Conservation (phyloP, 2,329 filamentous ascomycete species). For the Rosellinia necatrix region DNA sequence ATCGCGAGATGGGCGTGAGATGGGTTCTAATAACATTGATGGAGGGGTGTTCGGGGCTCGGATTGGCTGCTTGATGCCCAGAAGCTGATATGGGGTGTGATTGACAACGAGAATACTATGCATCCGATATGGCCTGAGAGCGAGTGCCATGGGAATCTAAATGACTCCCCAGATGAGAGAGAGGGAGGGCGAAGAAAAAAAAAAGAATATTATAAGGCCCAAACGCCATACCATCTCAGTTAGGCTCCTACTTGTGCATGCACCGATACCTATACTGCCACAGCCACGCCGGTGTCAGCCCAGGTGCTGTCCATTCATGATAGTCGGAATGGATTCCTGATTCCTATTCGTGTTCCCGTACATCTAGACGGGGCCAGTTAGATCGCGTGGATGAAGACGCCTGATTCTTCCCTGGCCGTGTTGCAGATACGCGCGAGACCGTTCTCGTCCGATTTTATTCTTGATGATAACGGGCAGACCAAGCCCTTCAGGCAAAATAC, state of each 20-base stretch:
- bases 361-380: conserved; percentile 19
- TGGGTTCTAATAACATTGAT: conserved; percentile 11
- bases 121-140: conserved; percentile 15
- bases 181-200: background rate
- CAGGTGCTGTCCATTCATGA: conserved; percentile 20
- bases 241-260: conserved; percentile 21
- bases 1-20: conserved; percentile 3
- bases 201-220: background rate
- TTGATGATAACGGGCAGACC: conserved; percentile 4
- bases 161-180: too few species aligned
- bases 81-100: conserved; percentile 10
- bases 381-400: conserved; percentile 7
- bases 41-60: conserved; percentile 16
- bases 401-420: conserved; percentile 12
- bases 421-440: conserved; percentile 18
- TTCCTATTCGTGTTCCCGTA: conserved; percentile 23
- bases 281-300: conserved; percentile 20
- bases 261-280: too few species aligned
- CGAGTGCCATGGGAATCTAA: too few species aligned
- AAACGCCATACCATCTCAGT: conserved; percentile 1
- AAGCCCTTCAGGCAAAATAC: conserved; percentile 8
- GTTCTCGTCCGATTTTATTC: background rate
- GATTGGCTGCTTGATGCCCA: conserved; percentile 18
- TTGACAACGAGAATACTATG: conserved; percentile 5
- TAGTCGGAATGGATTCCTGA: background rate